Percentiles rank a stretch among this genome's conserved stretches.
These are phyloP conservation scores for Panaeolus cyanescens DNA, from an alignment of 768 basidiomycete species.

Conservation along the genomic window DNA sequence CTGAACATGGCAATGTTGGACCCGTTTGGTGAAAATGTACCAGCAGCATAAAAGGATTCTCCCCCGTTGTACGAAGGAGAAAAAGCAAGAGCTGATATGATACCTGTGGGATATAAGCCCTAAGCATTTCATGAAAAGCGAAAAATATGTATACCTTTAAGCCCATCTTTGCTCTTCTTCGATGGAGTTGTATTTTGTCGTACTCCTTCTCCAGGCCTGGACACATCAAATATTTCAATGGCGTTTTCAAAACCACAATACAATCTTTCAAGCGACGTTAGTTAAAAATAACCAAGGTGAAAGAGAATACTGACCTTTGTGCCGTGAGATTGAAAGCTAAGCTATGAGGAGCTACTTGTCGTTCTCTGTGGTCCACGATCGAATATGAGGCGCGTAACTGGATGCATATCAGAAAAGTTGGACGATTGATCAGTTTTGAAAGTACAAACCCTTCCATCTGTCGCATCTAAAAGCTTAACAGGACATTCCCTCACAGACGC, in stretches of 20 bases:
- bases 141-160: constrained; percentile 66
- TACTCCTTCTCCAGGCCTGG: constrained; percentile 72
- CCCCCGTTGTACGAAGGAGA: constrained; percentile 52
- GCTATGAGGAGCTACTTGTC: constrained; percentile 84
- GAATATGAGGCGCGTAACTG: constrained; percentile 90
- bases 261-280: constrained; percentile 45
- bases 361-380: constrained; percentile 93
- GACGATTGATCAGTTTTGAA: neutral
- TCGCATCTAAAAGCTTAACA: constrained; percentile 81
- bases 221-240: constrained; percentile 83
- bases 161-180: constrained; percentile 79
- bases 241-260: constrained; percentile 89
- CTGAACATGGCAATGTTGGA: constrained; percentile 69
- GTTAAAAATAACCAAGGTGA: neutral
- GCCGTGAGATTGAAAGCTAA: constrained; percentile 75
- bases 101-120: constrained; percentile 50
- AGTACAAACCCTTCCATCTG: constrained; percentile 65
- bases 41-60: constrained; percentile 74
- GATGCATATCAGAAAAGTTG: neutral
- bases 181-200: constrained; percentile 71
- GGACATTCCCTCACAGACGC: constrained; percentile 85
- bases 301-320: constrained; percentile 51
- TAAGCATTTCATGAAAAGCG: neutral
- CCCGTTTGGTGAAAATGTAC: constrained; percentile 59
- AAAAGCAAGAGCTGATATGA: constrained; percentile 85